Evolutionary conservation across 2,329 filamentous ascomycete species (phyloP).

Genomic region (Arthrobotrys iridis): DNA sequence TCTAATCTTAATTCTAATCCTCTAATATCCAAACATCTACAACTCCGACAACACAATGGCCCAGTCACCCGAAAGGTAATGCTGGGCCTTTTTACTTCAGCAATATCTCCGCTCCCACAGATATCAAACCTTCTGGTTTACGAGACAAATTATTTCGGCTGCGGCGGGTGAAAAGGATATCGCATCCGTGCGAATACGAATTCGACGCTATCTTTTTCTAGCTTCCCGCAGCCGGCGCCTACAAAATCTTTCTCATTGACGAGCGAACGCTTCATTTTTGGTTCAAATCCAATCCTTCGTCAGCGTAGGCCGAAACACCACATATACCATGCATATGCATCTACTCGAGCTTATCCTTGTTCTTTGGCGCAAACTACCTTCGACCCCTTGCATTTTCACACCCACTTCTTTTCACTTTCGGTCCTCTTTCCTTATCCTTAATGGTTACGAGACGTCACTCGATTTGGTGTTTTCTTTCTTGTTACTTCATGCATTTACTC

Average conservation of each 20-base stretch:
- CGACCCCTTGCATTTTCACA: conserved; percentile 33
- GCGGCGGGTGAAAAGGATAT: conserved; percentile 5
- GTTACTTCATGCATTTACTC: conserved; percentile 29
- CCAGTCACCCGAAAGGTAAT: background rate
- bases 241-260: background rate
- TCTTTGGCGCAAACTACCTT: conserved; percentile 21
- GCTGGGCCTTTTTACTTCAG: background rate
- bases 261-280: background rate
- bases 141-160: conserved; percentile 37
- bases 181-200: conserved; percentile 24
- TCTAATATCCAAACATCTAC: background rate
- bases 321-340: conserved; percentile 35
- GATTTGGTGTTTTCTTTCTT: conserved; percentile 12
- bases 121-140: conserved; percentile 45
- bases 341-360: conserved; percentile 20
- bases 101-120: conserved; percentile 11
- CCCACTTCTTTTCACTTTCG: conserved; percentile 30
- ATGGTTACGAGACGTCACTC: conserved; percentile 2
- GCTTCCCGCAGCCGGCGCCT: background rate
- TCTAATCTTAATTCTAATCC: conserved; percentile 13
- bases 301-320: conserved; percentile 26
- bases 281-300: background rate
- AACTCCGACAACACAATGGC: background rate
- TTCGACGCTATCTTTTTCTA: background rate
- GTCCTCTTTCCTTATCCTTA: background rate